phyloP scores from a whole-genome alignment of 352 stramenopile genomes.

The Phytopythium kandeliae region DNA sequence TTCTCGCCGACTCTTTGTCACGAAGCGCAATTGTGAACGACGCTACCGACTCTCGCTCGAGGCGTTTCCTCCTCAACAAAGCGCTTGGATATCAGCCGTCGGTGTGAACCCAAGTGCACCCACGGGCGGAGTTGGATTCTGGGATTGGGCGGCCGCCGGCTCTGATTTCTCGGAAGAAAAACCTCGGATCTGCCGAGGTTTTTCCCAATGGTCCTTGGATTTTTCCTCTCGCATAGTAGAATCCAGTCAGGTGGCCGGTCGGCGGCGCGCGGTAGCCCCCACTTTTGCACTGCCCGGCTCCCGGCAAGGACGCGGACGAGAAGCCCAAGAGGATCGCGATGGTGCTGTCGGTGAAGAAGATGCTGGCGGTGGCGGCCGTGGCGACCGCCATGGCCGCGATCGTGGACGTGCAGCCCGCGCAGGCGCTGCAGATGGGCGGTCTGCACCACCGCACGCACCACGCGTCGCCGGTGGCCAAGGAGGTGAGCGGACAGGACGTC shows the following conservation, averaged over 20 bases:
- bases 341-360: constrained; percentile 33
- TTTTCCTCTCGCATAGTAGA: constrained; percentile 5
- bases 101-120: neutral
- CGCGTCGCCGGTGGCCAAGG: constrained; percentile 1
- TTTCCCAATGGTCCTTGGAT: neutral
- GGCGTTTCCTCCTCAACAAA: too few relatives aligned
- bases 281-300: neutral
- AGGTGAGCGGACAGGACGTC: constrained; percentile 7
- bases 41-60: too few relatives aligned
- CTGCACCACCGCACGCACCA: constrained; percentile 30
- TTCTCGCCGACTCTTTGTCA: too few relatives aligned
- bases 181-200: neutral
- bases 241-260: neutral
- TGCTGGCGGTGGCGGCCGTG: constrained; percentile 22
- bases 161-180: neutral
- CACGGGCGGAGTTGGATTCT: neutral
- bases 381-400: constrained; percentile 19
- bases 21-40: too few relatives aligned
- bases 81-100: neutral
- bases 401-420: constrained; percentile 10
- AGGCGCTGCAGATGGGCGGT: constrained; percentile 19
- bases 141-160: neutral
- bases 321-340: constrained; percentile 9
- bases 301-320: neutral
- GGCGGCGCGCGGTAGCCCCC: neutral